Conservation (phyloP, 306 rosid genomes). For the Malus sylvestris region DNA sequence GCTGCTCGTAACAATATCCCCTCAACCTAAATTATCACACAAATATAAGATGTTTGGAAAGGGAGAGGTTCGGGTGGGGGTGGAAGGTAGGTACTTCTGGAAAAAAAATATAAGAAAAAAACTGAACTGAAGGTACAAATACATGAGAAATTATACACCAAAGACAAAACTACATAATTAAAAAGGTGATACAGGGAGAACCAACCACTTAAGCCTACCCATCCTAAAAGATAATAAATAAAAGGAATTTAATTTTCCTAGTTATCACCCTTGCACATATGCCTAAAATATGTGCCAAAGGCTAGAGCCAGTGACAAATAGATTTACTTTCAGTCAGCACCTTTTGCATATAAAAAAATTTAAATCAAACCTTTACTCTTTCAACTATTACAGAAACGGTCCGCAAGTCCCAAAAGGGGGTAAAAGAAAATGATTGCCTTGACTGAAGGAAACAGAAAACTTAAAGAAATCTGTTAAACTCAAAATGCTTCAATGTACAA, state of each 20-base stretch:
- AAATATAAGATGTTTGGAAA: not conserved
- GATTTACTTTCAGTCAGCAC: not conserved
- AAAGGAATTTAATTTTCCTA: not conserved
- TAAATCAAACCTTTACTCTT: not conserved
- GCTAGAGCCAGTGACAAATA: not conserved
- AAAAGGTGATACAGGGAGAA: not conserved
- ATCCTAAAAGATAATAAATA: not conserved
- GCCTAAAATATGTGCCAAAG: not conserved
- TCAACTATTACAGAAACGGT: not conserved
- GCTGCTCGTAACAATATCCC: constrained; percentile 81
- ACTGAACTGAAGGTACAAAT: not conserved
- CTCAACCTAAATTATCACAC: constrained; percentile 56
- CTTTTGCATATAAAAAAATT: not conserved
- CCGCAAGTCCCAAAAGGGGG: not conserved
- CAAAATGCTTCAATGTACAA: not conserved
- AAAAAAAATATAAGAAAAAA: not conserved
- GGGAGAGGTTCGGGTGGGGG: too few relatives aligned
- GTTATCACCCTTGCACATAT: not conserved
- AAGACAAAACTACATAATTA: not conserved
- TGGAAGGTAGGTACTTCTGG: not conserved
- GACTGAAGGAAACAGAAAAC: not conserved
- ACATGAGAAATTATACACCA: not conserved
- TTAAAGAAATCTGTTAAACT: not conserved
- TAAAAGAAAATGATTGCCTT: not conserved
- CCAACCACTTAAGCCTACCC: not conserved